Conservation (phyloP, 768 basidiomycete species). For the Pisolithus sp. region DNA sequence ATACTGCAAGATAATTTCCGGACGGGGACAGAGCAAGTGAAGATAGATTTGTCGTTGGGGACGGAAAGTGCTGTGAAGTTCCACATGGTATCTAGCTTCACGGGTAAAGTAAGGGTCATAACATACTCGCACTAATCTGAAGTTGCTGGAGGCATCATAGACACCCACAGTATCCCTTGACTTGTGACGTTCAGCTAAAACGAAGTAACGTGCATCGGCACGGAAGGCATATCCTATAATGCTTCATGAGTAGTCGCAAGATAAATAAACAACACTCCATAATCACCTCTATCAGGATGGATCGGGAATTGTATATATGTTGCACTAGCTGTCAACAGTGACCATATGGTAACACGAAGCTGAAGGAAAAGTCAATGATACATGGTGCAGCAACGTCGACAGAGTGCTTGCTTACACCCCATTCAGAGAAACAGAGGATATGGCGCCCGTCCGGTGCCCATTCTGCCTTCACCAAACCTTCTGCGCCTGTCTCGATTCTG, state of each 20-base stretch:
- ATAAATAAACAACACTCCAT: not conserved
- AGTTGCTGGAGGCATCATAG: constrained; percentile 68
- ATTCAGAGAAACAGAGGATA: constrained; percentile 86
- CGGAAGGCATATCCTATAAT: constrained; percentile 68
- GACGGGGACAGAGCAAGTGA: constrained; percentile 72
- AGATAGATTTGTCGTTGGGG: constrained; percentile 67
- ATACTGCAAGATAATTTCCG: constrained; percentile 69
- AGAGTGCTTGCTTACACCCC: constrained; percentile 63
- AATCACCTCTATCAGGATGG: constrained; percentile 68
- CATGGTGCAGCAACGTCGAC: not conserved
- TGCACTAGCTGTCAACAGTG: constrained; percentile 64
- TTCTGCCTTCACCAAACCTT: constrained; percentile 80
- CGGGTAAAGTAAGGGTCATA: not conserved
- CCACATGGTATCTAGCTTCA: constrained; percentile 15
- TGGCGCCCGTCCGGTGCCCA: constrained; percentile 86
- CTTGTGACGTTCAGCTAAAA: constrained; percentile 83
- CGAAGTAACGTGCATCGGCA: constrained; percentile 74
- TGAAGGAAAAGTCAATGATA: constrained; percentile 25
- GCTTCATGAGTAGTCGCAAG: not conserved
- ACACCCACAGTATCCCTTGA: constrained; percentile 84
- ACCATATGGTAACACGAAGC: constrained; percentile 87
- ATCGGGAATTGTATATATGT: constrained; percentile 84
- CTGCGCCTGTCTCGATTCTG: constrained; percentile 72
- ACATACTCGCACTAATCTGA: constrained; percentile 63
- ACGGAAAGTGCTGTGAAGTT: constrained; percentile 64